Evolutionary conservation across 2,329 filamentous ascomycete species (phyloP).

Genomic region (Ophiosphaerella herpotricha): DNA sequence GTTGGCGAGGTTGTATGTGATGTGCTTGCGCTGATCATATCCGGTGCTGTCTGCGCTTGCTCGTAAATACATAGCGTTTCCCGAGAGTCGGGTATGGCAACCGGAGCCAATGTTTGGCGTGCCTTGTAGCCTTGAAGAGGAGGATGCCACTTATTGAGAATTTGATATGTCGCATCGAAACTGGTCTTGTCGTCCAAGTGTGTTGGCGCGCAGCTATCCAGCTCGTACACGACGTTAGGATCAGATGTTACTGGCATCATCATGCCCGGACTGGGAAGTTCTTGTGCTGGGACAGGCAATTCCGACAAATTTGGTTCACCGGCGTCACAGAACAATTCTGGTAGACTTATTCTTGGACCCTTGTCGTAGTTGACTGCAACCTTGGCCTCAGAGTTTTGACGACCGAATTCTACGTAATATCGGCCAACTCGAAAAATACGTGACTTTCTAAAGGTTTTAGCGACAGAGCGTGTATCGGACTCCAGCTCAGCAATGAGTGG

Average conservation of each 20-base stretch:
- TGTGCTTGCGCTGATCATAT: background rate
- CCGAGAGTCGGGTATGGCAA: background rate
- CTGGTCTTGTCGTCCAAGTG: too few relatives aligned
- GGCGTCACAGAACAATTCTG: too few relatives aligned
- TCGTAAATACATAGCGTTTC: background rate
- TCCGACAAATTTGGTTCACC: background rate
- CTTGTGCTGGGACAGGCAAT: background rate
- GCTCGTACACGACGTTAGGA: background rate
- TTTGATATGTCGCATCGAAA: too few relatives aligned
- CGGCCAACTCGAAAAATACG: background rate
- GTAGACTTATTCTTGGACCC: too few relatives aligned
- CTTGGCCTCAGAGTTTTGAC: background rate
- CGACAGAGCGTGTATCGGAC: background rate
- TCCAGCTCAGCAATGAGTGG: background rate
- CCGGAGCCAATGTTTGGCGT: background rate
- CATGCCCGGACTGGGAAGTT: background rate
- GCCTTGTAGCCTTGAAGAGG: too few relatives aligned
- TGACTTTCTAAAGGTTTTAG: background rate
- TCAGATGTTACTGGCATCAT: background rate
- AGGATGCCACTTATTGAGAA: too few relatives aligned
- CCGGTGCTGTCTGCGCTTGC: background rate
- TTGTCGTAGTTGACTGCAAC: background rate
- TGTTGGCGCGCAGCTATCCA: background rate
- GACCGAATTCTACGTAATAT: background rate
- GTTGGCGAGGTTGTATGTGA: slow-evolving; percentile 5